A percentile compares a stretch with the other conserved stretches of the same genome.
Evolutionary conservation across 768 basidiomycete species (phyloP).

Genomic region (Phlebiopsis gigantea): DNA sequence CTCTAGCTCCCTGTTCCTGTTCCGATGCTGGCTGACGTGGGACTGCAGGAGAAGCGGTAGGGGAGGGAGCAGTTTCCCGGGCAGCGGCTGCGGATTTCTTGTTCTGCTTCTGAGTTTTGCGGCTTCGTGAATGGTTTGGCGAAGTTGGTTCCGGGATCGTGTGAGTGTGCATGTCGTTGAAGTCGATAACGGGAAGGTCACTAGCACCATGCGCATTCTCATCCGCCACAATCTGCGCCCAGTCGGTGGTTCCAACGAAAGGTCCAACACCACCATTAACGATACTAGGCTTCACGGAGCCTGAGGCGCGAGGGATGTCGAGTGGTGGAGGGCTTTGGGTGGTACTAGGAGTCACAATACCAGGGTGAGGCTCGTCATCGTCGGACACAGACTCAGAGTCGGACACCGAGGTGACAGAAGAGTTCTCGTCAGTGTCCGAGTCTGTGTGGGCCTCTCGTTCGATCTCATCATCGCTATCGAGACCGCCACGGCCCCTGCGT

Average conservation of each 20-base stretch:
- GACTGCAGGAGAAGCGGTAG: slow-evolving; percentile 8
- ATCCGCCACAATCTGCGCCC: slow-evolving; percentile 85
- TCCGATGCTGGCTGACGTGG: slow-evolving; percentile 5
- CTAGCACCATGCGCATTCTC: slow-evolving; percentile 59
- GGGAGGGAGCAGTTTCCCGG: slow-evolving; percentile 26
- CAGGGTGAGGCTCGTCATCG: slow-evolving; percentile 43
- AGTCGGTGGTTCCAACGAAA: slow-evolving; percentile 51
- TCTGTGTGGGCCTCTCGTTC: slow-evolving; percentile 67
- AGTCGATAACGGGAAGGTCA: slow-evolving; percentile 76
- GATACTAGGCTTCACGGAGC: slow-evolving; percentile 20
- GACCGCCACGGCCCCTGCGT: slow-evolving; percentile 58
- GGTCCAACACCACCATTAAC: slow-evolving; percentile 33
- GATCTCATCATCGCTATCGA: slow-evolving; percentile 76
- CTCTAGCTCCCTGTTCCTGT: slow-evolving; percentile 20
- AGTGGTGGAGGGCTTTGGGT: slow-evolving; percentile 49
- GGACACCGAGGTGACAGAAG: slow-evolving; percentile 61
- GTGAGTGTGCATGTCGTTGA: slow-evolving; percentile 49
- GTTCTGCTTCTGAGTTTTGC: slow-evolving; percentile 21
- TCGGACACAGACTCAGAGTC: slow-evolving; percentile 69
- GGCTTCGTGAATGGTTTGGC: slow-evolving; percentile 16
- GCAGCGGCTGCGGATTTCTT: slow-evolving; percentile 36
- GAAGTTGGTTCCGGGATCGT: slow-evolving; percentile 25
- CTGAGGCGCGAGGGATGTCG: slow-evolving; percentile 15
- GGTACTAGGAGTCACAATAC: slow-evolving; percentile 59
- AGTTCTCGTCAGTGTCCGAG: slow-evolving; percentile 62